These are phyloP conservation scores for Phlebiopsis flavidoalba DNA, from an alignment of 768 basidiomycete species.

Conservation along the genomic window DNA sequence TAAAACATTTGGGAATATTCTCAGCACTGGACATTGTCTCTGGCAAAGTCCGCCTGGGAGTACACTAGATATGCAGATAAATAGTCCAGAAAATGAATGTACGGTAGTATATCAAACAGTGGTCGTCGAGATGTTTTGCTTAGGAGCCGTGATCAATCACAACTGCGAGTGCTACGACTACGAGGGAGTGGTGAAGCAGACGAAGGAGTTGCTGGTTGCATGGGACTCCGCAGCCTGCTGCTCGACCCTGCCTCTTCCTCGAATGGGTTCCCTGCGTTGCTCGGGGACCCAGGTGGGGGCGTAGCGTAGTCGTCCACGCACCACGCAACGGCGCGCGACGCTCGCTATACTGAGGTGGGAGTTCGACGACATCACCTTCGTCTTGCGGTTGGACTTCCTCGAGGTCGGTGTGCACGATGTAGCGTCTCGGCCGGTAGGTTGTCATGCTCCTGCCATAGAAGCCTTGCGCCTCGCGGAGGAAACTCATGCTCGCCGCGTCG, in stretches of 20 bases:
- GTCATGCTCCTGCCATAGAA: slow-evolving; percentile 44
- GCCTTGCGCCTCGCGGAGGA: slow-evolving; percentile 50
- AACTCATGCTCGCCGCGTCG: slow-evolving; percentile 29
- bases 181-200: neutral
- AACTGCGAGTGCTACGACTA: neutral
- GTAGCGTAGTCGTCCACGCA: slow-evolving; percentile 1
- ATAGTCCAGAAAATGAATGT: slow-evolving; percentile 7
- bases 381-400: slow-evolving; percentile 49
- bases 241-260: slow-evolving; percentile 8
- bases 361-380: slow-evolving; percentile 55
- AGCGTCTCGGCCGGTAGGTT: slow-evolving; percentile 34
- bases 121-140: neutral
- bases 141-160: neutral
- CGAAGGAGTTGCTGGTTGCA: slow-evolving; percentile 8
- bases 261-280: neutral
- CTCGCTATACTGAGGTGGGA: slow-evolving; percentile 72
- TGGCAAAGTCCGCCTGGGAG: neutral
- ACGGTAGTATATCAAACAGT: neutral
- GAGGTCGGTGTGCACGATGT: slow-evolving; percentile 64
- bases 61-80: slow-evolving; percentile 8
- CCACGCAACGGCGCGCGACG: slow-evolving; percentile 29
- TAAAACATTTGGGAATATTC: neutral
- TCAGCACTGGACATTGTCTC: neutral
- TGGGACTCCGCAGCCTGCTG: slow-evolving; percentile 4
- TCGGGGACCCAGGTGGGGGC: slow-evolving; percentile 11